Evolutionary conservation across 768 basidiomycete genomes (phyloP).

Genomic region (Phanerochaete sordida): DNA sequence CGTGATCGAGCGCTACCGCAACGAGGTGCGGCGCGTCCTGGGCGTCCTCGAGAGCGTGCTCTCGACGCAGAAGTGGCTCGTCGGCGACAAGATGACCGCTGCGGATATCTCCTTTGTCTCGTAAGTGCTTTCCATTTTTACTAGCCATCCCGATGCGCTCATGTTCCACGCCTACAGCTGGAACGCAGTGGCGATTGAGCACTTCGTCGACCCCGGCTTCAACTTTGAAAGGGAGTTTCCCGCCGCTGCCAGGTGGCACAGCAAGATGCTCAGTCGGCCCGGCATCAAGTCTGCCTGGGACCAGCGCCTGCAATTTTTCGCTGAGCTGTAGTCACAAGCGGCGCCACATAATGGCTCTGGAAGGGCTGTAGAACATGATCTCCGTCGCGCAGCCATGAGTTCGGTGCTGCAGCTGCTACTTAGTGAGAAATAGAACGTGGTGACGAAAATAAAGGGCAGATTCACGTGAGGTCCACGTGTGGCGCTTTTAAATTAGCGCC

Average conservation of each 20-base stretch:
- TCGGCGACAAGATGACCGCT: conserved; percentile 24
- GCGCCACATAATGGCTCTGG: no score
- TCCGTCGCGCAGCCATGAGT: no score
- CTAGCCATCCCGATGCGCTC: background rate
- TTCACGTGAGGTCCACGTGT: no score
- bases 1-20: conserved; percentile 27
- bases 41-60: conserved; percentile 26
- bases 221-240: conserved; percentile 22
- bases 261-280: background rate
- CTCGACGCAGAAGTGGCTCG: conserved; percentile 25
- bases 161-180: conserved; percentile 9
- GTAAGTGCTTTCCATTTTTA: background rate
- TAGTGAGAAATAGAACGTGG: no score
- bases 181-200: conserved; percentile 14
- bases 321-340: background rate
- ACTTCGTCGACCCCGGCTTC: conserved; percentile 10
- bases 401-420: no score
- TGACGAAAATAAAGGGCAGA: no score
- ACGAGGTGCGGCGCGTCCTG: conserved; percentile 25
- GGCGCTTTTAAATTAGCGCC: no score
- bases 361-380: no score
- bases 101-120: conserved; percentile 24
- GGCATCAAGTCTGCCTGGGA: background rate
- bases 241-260: background rate
- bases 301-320: background rate